Evolutionary conservation across 371 early-diverging fungal genomes (phyloP).

Genomic region (Entomophthora muscae): DNA sequence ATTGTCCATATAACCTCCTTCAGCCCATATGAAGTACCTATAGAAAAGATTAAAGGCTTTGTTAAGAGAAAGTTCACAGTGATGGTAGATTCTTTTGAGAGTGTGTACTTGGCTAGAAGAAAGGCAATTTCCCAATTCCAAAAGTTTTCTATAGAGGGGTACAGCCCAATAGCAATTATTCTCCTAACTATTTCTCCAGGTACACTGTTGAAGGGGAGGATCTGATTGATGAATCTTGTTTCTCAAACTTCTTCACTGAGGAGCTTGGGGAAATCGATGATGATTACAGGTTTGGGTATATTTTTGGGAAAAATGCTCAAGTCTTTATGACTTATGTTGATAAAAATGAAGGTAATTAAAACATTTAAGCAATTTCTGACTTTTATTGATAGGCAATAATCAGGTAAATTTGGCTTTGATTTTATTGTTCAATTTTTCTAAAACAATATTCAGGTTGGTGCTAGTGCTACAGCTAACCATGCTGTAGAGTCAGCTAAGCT

Average conservation of each 20-base stretch:
- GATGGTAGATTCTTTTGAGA: not conserved
- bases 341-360: not conserved
- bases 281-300: not conserved
- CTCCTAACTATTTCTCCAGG: not conserved
- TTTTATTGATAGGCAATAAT: too few species aligned
- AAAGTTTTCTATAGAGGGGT: not conserved
- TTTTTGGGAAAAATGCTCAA: not conserved
- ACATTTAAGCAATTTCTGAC: too few species aligned
- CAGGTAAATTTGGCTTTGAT: too few species aligned
- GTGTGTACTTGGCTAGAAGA: not conserved
- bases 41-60: not conserved
- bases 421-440: too few species aligned
- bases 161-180: not conserved
- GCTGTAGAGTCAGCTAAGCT: too few species aligned
- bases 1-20: not conserved
- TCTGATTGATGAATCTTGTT: not conserved
- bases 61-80: not conserved
- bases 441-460: too few species aligned
- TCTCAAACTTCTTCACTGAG: not conserved
- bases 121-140: not conserved
- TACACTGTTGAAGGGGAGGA: not conserved
- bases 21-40: not conserved
- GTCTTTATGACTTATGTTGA: not conserved
- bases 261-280: not conserved
- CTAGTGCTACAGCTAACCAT: too few species aligned